These are phyloP conservation scores for Tylopilus rubrobrunneus DNA, from an alignment of 768 basidiomycete species.

Conservation along the genomic window DNA sequence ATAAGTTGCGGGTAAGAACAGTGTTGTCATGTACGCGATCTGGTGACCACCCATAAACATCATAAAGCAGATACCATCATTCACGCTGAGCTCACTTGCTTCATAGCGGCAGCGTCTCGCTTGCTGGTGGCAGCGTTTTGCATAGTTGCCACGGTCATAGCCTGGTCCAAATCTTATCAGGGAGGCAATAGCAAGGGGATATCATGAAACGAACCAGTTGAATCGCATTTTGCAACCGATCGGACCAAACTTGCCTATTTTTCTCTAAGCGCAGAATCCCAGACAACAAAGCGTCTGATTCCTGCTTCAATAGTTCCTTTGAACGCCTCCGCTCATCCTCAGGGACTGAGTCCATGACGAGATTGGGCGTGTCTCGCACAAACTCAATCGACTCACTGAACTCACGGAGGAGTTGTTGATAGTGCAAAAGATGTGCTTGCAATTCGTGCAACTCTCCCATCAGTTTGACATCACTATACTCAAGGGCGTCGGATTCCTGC, in stretches of 20 bases:
- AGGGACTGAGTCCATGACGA: constrained; percentile 35
- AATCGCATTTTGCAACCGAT: constrained; percentile 30
- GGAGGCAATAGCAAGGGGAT: no score
- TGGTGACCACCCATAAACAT: constrained; percentile 21
- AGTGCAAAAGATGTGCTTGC: constrained; percentile 55
- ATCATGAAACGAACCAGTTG: no score
- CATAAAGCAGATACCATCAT: background rate
- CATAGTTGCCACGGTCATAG: constrained; percentile 45
- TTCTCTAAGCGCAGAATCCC: constrained; percentile 39
- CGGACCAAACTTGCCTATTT: constrained; percentile 24
- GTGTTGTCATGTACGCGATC: constrained; percentile 56
- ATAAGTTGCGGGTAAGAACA: constrained; percentile 57
- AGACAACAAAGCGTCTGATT: constrained; percentile 32
- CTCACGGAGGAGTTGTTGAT: constrained; percentile 51
- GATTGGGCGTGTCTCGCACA: constrained; percentile 46
- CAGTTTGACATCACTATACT: no score
- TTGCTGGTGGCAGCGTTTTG: background rate
- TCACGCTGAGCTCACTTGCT: constrained; percentile 17
- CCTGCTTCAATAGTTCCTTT: constrained; percentile 11
- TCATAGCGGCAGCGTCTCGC: constrained; percentile 39
- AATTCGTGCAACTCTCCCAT: constrained; percentile 54
- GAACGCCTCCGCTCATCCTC: constrained; percentile 4
- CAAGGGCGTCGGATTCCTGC: constrained; percentile 46
- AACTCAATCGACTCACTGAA: constrained; percentile 51
- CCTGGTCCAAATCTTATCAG: constrained; percentile 16